Base-by-base conservation (phyloP, 176 grass and related monocot species). In the Poa pratensis region DNA sequence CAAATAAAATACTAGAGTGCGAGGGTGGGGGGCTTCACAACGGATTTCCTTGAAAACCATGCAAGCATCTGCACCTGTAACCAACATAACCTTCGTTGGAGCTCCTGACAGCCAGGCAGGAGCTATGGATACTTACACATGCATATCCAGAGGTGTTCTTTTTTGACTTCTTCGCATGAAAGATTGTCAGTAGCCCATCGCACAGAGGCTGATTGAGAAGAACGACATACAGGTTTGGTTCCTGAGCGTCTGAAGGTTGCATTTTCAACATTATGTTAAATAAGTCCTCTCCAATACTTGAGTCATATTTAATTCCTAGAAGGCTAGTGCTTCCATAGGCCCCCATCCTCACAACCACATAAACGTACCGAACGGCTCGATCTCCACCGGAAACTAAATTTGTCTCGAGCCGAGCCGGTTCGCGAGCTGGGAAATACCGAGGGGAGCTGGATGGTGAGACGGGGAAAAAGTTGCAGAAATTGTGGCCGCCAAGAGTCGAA, bases 131-230 rank as follows among this genome's bases (percentile, higher is more conserved):
- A 74, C 71, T 74, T 50, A 74, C 71, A 5, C 71, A 74, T 7
- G 71, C 71, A 74, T 74, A 74, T 50, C 71, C 71, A 74, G 71
- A 74, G 45, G 71, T 49, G 12, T 50, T 74, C 15, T 1, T 50
- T 74, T 30, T 74, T 49, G 23, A 43, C 71, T 23, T 50, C 45
- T 74, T 18, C 14, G 71, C 71, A 74, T 74, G 43, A 50, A 74
- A 74, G 45, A 74, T 49, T 74, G 45, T 24, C 71, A 49, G 27
- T 43, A 50, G 23, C 71, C 71, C 71, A 50, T 26, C 1, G 71
- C 23, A 74, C 43, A 27, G 71, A 50, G 3, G 71, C 45, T 50
- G 71, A 74, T 74, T 74, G 26, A 50, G 45, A 27, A 23, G 71
- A 50, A 50, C 1, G 23, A 18, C 71, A 28, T 74, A 74, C 70